Base-by-base conservation (phyloP, 805 yeast genomes). In the Metschnikowia chrysomelidarum region DNA sequence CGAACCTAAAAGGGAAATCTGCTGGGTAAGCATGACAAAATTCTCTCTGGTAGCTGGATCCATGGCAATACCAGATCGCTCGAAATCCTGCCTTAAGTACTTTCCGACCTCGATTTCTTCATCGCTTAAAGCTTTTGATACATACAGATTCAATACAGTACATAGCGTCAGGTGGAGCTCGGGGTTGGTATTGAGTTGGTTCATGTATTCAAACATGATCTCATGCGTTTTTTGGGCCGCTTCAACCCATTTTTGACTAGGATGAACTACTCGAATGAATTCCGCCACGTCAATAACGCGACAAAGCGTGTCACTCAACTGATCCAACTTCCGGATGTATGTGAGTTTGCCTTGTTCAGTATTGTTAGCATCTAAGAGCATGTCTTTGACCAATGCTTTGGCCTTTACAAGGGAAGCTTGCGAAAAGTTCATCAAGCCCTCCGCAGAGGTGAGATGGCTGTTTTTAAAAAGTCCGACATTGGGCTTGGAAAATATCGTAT, bases 261-360 rank as follows among this genome's bases (percentile, higher is more conserved):
- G 97, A 55, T 91, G 98, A 1, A 82, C 80, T 16, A 87, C 88
- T 30, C 98, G 67, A 19, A 93, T 78, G 62, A 91, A 91, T 50
- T 89, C 98, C 23, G 96, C 91, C 32, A 91, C 73, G 59, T 93
- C 98, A 25, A 93, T 89, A 5, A 87, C 97, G 38, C 95, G 76
- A 56, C 98, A 93, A 19, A 93, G 61, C 19, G 83, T 75, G 54
- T 93, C 98, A 51, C 95, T 84, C 24, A 93, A 62, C 46, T 87
- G 77, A 55, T 93, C 98, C 44, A 93, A 64, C 34, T 79, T 77
- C 27, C 76, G 51, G 35, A 91, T 51, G 35, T 77, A 86, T 4
- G 66, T 57, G 15, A 63, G 41, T 28, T 50, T 47, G 3, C 69
- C 85, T 7, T 65, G 63, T 15, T 67, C 62, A 32, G 74, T 75